Conservation (phyloP, 1,139 yeast species). For the Groenewaldozyma sp. region DNA sequence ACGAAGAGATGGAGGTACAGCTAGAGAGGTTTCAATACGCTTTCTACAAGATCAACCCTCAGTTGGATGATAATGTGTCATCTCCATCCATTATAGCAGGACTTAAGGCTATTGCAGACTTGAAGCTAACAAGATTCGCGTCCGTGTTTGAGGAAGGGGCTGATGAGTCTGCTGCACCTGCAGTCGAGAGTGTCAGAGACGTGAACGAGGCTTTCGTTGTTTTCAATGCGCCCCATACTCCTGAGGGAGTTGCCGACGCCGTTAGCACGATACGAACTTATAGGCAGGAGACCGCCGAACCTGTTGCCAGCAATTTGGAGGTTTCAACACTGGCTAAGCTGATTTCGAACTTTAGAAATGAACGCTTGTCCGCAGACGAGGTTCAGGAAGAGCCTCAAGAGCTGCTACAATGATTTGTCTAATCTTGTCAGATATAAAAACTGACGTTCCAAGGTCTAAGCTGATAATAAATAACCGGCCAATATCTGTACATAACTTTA, state of each 20-base stretch:
- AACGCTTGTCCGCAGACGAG: no score
- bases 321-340: conserved; percentile 12
- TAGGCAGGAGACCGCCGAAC: conserved; percentile 12
- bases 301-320: conserved; percentile 14
- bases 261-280: conserved; percentile 40
- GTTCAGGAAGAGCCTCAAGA: no score
- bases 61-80: conserved; percentile 39
- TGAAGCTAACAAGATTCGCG: conserved; percentile 48
- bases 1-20: conserved; percentile 54
- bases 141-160: conserved; percentile 16
- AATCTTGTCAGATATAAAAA: no score
- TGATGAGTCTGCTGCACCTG: conserved; percentile 14
- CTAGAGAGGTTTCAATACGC: conserved; percentile 74
- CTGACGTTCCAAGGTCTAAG: no score
- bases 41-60: conserved; percentile 63
- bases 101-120: conserved; percentile 52
- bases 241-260: conserved; percentile 44
- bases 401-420: no score
- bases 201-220: conserved; percentile 44
- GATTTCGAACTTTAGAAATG: conserved; percentile 13
- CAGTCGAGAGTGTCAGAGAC: conserved; percentile 27
- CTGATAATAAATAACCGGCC: no score
- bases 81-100: conserved; percentile 63
- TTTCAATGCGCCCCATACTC: conserved; percentile 39
- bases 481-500: no score